phyloP scores from a whole-genome alignment of 495 filamentous ascomycete genomes.

The Penicillium pulvis region DNA sequence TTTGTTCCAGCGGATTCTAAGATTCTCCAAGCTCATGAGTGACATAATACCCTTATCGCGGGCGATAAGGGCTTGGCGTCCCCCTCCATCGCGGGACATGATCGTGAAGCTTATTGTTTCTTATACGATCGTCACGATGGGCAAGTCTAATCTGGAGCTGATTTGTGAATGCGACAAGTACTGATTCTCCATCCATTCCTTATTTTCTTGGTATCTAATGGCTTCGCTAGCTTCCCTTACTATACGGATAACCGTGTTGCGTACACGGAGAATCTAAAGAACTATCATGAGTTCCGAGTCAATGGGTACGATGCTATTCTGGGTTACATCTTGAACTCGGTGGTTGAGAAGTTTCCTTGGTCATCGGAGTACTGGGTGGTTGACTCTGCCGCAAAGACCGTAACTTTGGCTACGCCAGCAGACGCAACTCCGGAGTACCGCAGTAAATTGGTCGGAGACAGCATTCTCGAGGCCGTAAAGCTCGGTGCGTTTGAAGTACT shows the following conservation, averaged over 20 bases:
- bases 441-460: conserved; percentile 57
- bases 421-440: conserved; percentile 57
- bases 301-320: conserved; percentile 51
- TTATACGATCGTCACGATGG: conserved; percentile 26
- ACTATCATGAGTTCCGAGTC: conserved; percentile 59
- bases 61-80: conserved; percentile 33
- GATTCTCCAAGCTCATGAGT: conserved; percentile 15
- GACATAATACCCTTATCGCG: conserved; percentile 37
- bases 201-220: conserved; percentile 11
- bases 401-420: conserved; percentile 43
- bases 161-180: conserved; percentile 66
- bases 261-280: conserved; percentile 49
- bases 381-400: conserved; percentile 47
- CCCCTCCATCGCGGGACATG: conserved; percentile 5
- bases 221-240: conserved; percentile 64
- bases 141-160: conserved; percentile 57
- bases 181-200: conserved; percentile 20
- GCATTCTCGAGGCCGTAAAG: conserved; percentile 64
- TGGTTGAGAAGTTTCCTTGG: conserved; percentile 61
- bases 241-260: conserved; percentile 53
- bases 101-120: not conserved
- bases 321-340: conserved; percentile 62
- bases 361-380: conserved; percentile 51
- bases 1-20: conserved; percentile 20
- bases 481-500: conserved; percentile 69